These are phyloP conservation scores for Skeletonema tropicum DNA, from an alignment of 108 stramenopile genomes.

Conservation along the genomic window DNA sequence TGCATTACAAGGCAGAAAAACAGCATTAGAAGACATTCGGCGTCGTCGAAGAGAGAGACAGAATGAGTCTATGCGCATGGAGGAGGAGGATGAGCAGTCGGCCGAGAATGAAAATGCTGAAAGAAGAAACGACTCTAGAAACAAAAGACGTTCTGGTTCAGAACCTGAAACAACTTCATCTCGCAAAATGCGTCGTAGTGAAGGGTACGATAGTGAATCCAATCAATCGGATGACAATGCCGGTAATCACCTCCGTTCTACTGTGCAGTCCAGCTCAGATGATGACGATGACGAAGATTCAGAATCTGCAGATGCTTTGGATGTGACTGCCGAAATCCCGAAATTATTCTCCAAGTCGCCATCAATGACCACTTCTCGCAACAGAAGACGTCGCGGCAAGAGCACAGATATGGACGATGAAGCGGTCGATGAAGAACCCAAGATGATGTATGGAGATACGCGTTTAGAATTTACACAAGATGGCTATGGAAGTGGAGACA, in stretches of 20 bases:
- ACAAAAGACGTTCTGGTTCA: neutral
- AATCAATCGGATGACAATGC: slow-evolving; percentile 16
- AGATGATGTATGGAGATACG: slow-evolving; percentile 54
- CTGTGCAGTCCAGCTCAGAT: neutral
- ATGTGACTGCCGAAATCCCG: slow-evolving; percentile 49
- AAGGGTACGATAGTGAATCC: slow-evolving; percentile 6
- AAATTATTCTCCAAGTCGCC: slow-evolving; percentile 27
- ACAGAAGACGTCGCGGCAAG: slow-evolving; percentile 10
- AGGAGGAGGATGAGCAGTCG: neutral
- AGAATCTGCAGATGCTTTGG: slow-evolving; percentile 33
- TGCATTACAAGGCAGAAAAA: slow-evolving; percentile 19
- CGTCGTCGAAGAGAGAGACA: slow-evolving; percentile 24
- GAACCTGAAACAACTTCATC: neutral
- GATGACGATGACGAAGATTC: slow-evolving; percentile 19
- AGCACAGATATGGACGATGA: slow-evolving; percentile 14
- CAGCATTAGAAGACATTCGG: slow-evolving; percentile 46
- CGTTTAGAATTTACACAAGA: slow-evolving; percentile 41
- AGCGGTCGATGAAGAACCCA: slow-evolving; percentile 33
- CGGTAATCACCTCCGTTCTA: neutral
- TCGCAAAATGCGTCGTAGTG: neutral
- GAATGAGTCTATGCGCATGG: slow-evolving; percentile 12
- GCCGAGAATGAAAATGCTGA: slow-evolving; percentile 10
- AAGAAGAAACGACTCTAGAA: neutral
- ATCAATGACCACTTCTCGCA: slow-evolving; percentile 32
- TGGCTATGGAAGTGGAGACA: slow-evolving; percentile 21